Percentiles rank a stretch among this genome's conserved stretches.
These are phyloP conservation scores for Fusarium dlaminii DNA, from an alignment of 2,329 filamentous ascomycete species.

Conservation along the genomic window DNA sequence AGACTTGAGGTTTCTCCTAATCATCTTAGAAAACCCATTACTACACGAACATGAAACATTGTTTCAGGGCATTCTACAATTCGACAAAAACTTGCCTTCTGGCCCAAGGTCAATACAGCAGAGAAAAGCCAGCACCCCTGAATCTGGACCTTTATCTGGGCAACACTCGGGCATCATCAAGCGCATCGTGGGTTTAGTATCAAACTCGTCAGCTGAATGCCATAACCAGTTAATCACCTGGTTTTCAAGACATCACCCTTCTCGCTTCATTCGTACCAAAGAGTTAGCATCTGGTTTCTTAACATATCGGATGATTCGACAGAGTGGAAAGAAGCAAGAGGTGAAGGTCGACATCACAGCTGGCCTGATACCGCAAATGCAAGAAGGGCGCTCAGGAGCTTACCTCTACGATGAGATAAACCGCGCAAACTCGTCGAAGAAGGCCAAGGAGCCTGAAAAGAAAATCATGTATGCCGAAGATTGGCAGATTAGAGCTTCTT, in stretches of 20 bases:
- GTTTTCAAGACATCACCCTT: slow-evolving; percentile 76
- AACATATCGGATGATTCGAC: slow-evolving; percentile 79
- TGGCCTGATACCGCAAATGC: slow-evolving; percentile 78
- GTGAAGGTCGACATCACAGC: slow-evolving; percentile 68
- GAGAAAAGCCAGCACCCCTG: slow-evolving; percentile 36
- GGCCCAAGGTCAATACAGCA: slow-evolving; percentile 25
- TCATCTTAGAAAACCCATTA: slow-evolving; percentile 82
- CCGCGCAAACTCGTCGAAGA: slow-evolving; percentile 60
- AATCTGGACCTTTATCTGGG: slow-evolving; percentile 60
- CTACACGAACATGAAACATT: slow-evolving; percentile 60
- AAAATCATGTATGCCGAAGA: slow-evolving; percentile 78
- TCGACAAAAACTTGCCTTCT: slow-evolving; percentile 27
- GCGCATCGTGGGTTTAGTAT: slow-evolving; percentile 80
- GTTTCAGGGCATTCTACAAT: slow-evolving; percentile 54
- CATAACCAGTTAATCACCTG: slow-evolving; percentile 81
- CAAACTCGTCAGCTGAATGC: slow-evolving; percentile 78
- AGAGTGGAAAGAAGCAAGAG: slow-evolving; percentile 72
- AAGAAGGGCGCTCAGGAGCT: slow-evolving; percentile 71
- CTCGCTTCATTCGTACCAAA: slow-evolving; percentile 76
- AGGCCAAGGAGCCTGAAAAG: slow-evolving; percentile 63
- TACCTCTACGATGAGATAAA: slow-evolving; percentile 82
- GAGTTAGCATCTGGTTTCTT: slow-evolving; percentile 82
- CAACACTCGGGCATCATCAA: slow-evolving; percentile 88
- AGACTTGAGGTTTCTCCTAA: slow-evolving; percentile 80
- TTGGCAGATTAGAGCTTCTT: slow-evolving; percentile 87